Percentiles rank a stretch among this genome's conserved stretches.
phyloP scores from a whole-genome alignment of 2,329 filamentous ascomycete species.

The Cladophialophora psammophila region DNA sequence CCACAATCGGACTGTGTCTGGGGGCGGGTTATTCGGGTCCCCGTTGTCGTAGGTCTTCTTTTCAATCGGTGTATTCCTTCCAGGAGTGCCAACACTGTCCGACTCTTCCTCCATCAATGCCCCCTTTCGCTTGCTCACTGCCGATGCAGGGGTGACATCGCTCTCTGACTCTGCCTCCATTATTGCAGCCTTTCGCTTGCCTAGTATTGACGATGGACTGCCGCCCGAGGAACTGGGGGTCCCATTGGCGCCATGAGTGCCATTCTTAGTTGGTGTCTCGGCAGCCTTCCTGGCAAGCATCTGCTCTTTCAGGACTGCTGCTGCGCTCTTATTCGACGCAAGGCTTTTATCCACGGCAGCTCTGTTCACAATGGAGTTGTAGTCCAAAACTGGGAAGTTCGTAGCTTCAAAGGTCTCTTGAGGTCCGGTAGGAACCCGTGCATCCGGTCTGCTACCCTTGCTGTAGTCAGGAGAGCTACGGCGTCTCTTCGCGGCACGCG shows the following conservation, averaged over 20 bases:
- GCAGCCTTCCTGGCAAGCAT: slow-evolving; percentile 61
- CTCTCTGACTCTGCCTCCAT: slow-evolving; percentile 11
- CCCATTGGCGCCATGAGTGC: slow-evolving; percentile 43
- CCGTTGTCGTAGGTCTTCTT: slow-evolving; percentile 51
- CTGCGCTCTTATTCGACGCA: slow-evolving; percentile 90
- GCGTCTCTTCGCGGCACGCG: slow-evolving; percentile 48
- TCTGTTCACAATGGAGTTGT: slow-evolving; percentile 86
- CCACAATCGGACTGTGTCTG: slow-evolving; percentile 89
- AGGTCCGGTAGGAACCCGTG: slow-evolving; percentile 55
- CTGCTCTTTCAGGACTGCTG: slow-evolving; percentile 83
- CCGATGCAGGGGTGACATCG: slow-evolving; percentile 53
- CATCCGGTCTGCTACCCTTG: slow-evolving; percentile 39
- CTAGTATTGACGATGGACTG: slow-evolving; percentile 34
- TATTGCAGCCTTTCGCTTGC: slow-evolving; percentile 13
- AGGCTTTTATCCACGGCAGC: slow-evolving; percentile 72
- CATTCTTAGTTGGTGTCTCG: slow-evolving; percentile 46
- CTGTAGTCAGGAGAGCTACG: slow-evolving; percentile 56
- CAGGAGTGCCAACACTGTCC: slow-evolving; percentile 61
- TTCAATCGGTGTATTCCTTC: slow-evolving; percentile 62
- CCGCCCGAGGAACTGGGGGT: slow-evolving; percentile 25
- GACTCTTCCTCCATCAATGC: slow-evolving; percentile 68
- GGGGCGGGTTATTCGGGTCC: slow-evolving; percentile 54
- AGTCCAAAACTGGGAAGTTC: slow-evolving; percentile 66
- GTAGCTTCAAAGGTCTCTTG: slow-evolving; percentile 34
- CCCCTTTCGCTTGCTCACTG: slow-evolving; percentile 78